phyloP scores from a whole-genome alignment of 139 green algal genomes.

The Asterochloris erici region DNA sequence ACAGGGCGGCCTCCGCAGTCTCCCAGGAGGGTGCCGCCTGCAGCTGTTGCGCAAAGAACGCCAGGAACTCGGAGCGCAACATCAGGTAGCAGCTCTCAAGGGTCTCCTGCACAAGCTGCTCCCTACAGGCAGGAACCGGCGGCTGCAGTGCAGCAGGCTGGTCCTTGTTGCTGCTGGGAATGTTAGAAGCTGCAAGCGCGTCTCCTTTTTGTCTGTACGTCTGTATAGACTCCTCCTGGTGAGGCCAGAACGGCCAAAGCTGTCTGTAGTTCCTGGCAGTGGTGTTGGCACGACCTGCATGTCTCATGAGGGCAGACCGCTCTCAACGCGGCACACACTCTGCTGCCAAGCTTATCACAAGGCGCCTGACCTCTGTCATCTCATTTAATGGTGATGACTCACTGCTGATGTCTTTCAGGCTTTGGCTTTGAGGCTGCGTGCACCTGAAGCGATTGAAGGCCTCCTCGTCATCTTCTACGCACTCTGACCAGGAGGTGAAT shows the following conservation, averaged over 20 bases:
- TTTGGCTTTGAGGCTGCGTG: background rate
- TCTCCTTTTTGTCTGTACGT: no score
- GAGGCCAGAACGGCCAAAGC: no score
- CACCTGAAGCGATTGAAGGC: slow-evolving; percentile 20
- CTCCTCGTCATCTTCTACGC: slow-evolving; percentile 19
- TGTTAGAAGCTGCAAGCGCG: no score
- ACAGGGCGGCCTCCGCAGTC: slow-evolving; percentile 10
- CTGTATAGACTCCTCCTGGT: no score
- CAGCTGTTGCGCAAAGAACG: background rate
- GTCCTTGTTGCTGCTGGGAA: no score
- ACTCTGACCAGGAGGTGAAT: slow-evolving; percentile 18
- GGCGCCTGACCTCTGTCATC: no score
- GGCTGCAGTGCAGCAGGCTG: no score
- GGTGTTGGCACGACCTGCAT: no score
- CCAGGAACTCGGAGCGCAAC: slow-evolving; percentile 11
- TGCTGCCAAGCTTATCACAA: no score
- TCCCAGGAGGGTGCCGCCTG: slow-evolving; percentile 8
- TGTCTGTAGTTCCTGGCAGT: no score
- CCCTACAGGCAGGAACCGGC: slow-evolving; percentile 4
- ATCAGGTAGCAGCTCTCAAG: slow-evolving; percentile 11
- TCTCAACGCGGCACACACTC: no score
- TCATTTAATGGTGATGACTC: background rate
- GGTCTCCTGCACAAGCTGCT: slow-evolving; percentile 10
- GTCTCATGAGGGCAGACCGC: no score
- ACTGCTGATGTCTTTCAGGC: background rate